phyloP scores from a whole-genome alignment of 345 rosid species.

The Camelina neglecta region DNA sequence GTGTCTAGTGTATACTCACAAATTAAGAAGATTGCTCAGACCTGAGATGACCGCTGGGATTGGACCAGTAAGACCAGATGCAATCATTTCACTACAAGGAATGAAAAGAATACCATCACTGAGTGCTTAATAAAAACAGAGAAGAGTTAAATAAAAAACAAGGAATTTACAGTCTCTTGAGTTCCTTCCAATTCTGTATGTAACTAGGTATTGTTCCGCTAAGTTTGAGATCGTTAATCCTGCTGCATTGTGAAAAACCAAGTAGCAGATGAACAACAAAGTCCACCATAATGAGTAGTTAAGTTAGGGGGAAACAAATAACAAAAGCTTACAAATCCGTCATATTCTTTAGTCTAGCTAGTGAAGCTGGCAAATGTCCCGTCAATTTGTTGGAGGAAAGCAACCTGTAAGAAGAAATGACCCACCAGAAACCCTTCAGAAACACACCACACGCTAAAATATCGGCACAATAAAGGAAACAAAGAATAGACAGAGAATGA shows the following conservation, averaged over 20 bases:
- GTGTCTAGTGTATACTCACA: constrained; percentile 54
- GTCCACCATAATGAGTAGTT: constrained; percentile 3
- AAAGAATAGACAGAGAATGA: constrained; percentile 17
- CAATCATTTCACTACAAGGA: constrained; percentile 58
- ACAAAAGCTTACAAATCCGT: constrained; percentile 55
- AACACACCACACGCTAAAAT: neutral
- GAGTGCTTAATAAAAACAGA: constrained; percentile 3
- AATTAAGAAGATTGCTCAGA: constrained; percentile 41
- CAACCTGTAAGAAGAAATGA: constrained; percentile 48
- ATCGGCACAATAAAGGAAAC: constrained; percentile 10
- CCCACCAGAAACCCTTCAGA: constrained; percentile 17
- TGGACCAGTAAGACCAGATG: constrained; percentile 66
- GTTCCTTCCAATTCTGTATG: constrained; percentile 55
- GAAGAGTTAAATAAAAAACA: constrained; percentile 1
- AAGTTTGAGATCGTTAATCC: constrained; percentile 67
- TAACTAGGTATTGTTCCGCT: constrained; percentile 59
- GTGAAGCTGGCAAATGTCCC: constrained; percentile 54
- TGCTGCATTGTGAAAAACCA: constrained; percentile 52
- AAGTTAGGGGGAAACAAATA: constrained; percentile 20
- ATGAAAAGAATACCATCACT: constrained; percentile 10
- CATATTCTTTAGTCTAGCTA: constrained; percentile 51
- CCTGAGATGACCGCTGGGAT: constrained; percentile 54
- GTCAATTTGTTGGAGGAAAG: constrained; percentile 64
- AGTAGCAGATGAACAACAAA: constrained; percentile 32
- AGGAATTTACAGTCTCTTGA: constrained; percentile 56